phyloP scores from a whole-genome alignment of 805 yeast genomes.

The Hanseniaspora mollemarum region DNA sequence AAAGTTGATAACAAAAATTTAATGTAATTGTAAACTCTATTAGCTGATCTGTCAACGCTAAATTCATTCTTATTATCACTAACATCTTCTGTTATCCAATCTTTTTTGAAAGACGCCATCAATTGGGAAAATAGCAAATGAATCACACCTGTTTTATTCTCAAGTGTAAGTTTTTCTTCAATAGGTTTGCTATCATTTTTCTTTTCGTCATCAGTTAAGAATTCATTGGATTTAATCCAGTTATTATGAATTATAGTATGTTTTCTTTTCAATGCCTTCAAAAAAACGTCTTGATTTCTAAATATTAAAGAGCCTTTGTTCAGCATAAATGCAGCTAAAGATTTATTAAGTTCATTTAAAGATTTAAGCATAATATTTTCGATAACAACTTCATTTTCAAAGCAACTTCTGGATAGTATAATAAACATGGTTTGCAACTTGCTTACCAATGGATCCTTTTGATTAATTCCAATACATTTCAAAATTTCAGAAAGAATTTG shows the following conservation, averaged over 20 bases:
- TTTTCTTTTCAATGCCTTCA: constrained; percentile 30
- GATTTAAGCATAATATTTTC: constrained; percentile 33
- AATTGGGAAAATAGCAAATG: constrained; percentile 53
- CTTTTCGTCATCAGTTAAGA: constrained; percentile 21
- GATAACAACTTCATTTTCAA: constrained; percentile 48
- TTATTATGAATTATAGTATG: neutral
- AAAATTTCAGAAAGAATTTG: constrained; percentile 40
- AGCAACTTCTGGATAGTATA: constrained; percentile 52
- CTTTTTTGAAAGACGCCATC: constrained; percentile 38
- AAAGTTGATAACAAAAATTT: constrained; percentile 57
- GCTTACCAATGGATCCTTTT: constrained; percentile 32
- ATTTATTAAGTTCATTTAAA: neutral
- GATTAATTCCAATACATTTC: constrained; percentile 32
- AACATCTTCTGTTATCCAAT: constrained; percentile 34
- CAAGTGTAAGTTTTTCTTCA: constrained; percentile 11
- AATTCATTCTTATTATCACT: constrained; percentile 22
- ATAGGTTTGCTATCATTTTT: constrained; percentile 19
- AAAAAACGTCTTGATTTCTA: constrained; percentile 40
- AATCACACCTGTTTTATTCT: constrained; percentile 44
- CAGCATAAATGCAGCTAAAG: constrained; percentile 35
- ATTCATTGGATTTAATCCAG: neutral
- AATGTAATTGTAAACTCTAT: constrained; percentile 51
- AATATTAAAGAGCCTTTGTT: constrained; percentile 39
- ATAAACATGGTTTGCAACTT: constrained; percentile 40
- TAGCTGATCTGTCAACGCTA: constrained; percentile 35